Evolutionary conservation across 805 yeast species (phyloP).

Genomic region (Priceomyces melissophilus): DNA sequence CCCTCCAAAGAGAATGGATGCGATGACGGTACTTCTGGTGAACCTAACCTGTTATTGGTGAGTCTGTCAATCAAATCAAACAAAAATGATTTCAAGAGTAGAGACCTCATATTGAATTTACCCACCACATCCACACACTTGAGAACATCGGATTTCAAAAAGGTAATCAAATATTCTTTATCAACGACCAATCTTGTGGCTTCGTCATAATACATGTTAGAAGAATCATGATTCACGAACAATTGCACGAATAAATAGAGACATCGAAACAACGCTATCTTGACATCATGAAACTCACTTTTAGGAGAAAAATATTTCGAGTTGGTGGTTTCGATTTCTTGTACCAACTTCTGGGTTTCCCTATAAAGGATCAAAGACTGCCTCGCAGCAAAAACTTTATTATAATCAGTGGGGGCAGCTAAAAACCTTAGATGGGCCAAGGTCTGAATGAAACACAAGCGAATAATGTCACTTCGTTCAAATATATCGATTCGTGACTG

Average conservation of each 20-base stretch:
- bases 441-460: neutral
- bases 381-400: neutral
- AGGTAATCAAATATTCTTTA: neutral
- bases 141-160: neutral
- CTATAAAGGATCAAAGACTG: neutral
- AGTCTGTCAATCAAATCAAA: neutral
- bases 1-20: neutral
- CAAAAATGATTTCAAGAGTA: neutral
- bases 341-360: neutral
- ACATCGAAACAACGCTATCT: constrained; percentile 1
- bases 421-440: neutral
- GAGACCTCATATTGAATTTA: neutral
- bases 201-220: neutral
- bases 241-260: neutral
- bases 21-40: neutral
- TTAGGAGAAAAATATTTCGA: neutral
- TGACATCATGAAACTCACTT: neutral
- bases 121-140: neutral
- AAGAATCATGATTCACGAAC: neutral
- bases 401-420: neutral
- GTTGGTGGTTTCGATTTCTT: neutral
- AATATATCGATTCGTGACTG: neutral
- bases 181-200: neutral
- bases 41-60: neutral
- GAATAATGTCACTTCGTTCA: neutral